These are phyloP conservation scores for Pseudevernia furfuracea DNA, from an alignment of 495 filamentous ascomycete genomes.

Conservation along the genomic window DNA sequence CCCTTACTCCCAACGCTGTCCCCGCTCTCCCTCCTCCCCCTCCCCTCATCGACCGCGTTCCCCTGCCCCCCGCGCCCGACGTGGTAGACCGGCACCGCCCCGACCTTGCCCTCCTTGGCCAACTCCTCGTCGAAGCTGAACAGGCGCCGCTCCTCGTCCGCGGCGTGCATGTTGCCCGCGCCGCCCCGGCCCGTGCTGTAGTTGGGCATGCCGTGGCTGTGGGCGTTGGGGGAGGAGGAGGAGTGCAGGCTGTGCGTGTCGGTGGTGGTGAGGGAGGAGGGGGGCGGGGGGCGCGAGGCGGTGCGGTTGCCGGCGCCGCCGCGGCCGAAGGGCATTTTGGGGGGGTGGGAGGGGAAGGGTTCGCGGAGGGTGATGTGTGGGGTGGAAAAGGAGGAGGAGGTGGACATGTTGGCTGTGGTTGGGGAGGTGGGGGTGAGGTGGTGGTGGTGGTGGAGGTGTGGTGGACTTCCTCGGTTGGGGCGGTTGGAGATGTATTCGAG, in stretches of 20 bases:
- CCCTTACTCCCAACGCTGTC: slow-evolving; percentile 1
- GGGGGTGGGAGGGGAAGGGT: slow-evolving; percentile 64
- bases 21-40: slow-evolving; percentile 1
- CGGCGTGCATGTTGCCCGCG: slow-evolving; percentile 74
- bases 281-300: slow-evolving; percentile 54
- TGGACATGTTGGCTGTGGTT: background rate
- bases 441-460: slow-evolving; percentile 24
- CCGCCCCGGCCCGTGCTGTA: slow-evolving; percentile 83
- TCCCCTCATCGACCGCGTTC: slow-evolving; percentile 53
- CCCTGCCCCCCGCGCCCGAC: slow-evolving; percentile 86
- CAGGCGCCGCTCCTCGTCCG: slow-evolving; percentile 57
- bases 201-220: slow-evolving; percentile 40
- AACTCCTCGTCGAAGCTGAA: slow-evolving; percentile 93
- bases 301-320: slow-evolving; percentile 78
- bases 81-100: slow-evolving; percentile 60
- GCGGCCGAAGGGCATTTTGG: slow-evolving; percentile 64
- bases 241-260: slow-evolving; percentile 32
- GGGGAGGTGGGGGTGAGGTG: slow-evolving; percentile 8
- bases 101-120: slow-evolving; percentile 49
- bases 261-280: slow-evolving; percentile 48
- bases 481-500: slow-evolving; percentile 18
- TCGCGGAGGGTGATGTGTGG: slow-evolving; percentile 54
- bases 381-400: background rate
- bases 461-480: slow-evolving; percentile 30
- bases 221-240: no score